Evolutionary conservation across 2,329 filamentous ascomycete genomes (phyloP).

Genomic region (Diaporthe sp.): DNA sequence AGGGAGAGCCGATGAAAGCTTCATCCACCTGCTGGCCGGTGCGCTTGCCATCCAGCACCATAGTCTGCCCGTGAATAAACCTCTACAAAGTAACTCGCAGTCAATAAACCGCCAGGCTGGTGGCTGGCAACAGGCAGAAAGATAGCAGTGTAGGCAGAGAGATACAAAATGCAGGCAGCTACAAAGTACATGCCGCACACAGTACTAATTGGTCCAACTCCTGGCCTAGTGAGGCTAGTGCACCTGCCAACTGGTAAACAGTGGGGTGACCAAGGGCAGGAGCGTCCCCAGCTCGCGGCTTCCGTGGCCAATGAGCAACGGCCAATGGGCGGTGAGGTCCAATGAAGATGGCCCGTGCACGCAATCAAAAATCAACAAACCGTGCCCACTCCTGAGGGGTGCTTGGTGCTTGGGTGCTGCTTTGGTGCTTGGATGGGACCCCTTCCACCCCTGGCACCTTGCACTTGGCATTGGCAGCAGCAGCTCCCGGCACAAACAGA

Average conservation of each 20-base stretch:
- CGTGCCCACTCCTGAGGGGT: slow-evolving; percentile 11
- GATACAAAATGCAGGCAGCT: slow-evolving; percentile 13
- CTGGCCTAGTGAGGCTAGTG: slow-evolving; percentile 16
- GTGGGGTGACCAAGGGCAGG: slow-evolving; percentile 24
- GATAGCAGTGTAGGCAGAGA: slow-evolving; percentile 2
- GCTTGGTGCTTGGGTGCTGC: not conserved
- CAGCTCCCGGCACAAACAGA: slow-evolving; percentile 1
- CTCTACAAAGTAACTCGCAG: not conserved
- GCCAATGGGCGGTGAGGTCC: slow-evolving; percentile 28
- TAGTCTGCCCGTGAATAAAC: no score
- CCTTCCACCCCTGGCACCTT: slow-evolving; percentile 4
- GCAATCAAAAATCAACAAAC: slow-evolving; percentile 40
- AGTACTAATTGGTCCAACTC: not conserved
- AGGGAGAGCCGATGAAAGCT: not conserved
- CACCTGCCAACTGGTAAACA: slow-evolving; percentile 33
- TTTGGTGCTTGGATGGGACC: not conserved
- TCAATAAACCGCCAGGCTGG: not conserved
- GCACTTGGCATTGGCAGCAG: not conserved
- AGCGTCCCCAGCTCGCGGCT: slow-evolving; percentile 33
- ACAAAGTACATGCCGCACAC: not conserved
- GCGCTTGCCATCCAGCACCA: not conserved
- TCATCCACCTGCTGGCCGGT: slow-evolving; percentile 3
- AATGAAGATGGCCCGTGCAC: not conserved
- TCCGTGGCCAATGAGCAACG: slow-evolving; percentile 28
- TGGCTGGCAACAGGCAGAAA: slow-evolving; percentile 16